Evolutionary conservation across 108 stramenopile species (phyloP), one percentile per base, ranked within the genome.

Genomic region (Fragilaria radians): DNA sequence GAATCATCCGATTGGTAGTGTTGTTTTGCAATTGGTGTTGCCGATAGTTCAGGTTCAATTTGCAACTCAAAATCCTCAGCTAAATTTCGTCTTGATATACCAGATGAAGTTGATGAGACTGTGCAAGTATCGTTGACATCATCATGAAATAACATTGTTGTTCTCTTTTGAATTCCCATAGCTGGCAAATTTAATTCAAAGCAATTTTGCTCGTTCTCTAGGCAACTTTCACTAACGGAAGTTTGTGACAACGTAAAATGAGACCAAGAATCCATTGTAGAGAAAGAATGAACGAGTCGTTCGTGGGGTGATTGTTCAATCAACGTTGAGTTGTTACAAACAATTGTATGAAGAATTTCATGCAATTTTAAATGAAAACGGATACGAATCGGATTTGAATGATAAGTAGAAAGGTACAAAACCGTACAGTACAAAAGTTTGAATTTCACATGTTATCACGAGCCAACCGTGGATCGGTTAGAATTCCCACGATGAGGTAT

Each of bases 31-130:
- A 9, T 49, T 57, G 53, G 31, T 29, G 2, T 36, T 46, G 5
- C 26, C 34, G 24, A 53, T 26, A 32, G 11, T 42, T 42, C 36
- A 11, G 65, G 62, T 26, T 65, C 60, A 0, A 65, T 52, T 59
- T 69, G 31, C 31, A 73, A 72, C 65, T 81, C 80, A 66, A 81
- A 81, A 4, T 68, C 76, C 52, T 81, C 70, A 4, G 68, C 70
- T 4, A 81, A 58, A 50, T 81, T 81, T 30, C 80, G 28, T 5
- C 78, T 62, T 26, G 78, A 72, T 31, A 77, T 77, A 25, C 14
- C 19, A 1, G 55, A 42, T 7, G 36, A 42, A 42, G 36, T 11
- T 14, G 36, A 42, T 11, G 36, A 11, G 36, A 42, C 36, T 14
- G 36, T 42, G 14, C 7, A 42, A 42, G 36, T 11, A 42, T 42